A percentile compares a stretch with the other conserved stretches of the same genome.
phyloP scores from a whole-genome alignment of 768 basidiomycete genomes.

The Grammothele lineata region DNA sequence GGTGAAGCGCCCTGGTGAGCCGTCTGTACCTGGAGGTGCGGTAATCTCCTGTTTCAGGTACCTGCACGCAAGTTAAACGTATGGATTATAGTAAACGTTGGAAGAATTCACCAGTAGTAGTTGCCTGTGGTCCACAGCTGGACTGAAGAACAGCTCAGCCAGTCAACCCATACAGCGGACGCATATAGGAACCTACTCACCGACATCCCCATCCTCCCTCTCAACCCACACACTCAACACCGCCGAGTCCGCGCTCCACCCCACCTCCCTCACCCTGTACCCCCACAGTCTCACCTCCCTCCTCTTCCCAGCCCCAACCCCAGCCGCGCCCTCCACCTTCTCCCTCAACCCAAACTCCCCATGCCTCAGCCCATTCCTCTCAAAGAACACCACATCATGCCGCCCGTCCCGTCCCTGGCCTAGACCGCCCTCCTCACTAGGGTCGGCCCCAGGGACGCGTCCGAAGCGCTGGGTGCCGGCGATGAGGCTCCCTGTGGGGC shows the following conservation, averaged over 20 bases:
- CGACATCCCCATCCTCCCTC: slow-evolving; percentile 59
- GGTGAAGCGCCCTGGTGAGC: slow-evolving; percentile 53
- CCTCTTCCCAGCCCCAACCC: too few species aligned
- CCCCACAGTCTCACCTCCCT: too few species aligned
- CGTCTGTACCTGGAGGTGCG: slow-evolving; percentile 34
- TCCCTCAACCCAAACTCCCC: slow-evolving; percentile 76
- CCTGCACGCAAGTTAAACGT: too few species aligned
- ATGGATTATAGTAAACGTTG: too few species aligned
- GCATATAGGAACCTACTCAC: slow-evolving; percentile 38
- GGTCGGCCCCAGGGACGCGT: slow-evolving; percentile 52
- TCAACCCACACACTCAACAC: slow-evolving; percentile 86
- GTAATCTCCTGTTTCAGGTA: slow-evolving; percentile 90
- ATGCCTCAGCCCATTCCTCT: slow-evolving; percentile 90
- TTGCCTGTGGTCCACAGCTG: slow-evolving; percentile 95
- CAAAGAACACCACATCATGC: slow-evolving; percentile 91
- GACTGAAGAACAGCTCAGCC: slow-evolving; percentile 41
- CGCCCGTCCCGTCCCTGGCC: slow-evolving; percentile 53
- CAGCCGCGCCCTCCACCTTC: too few species aligned
- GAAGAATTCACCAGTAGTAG: slow-evolving; percentile 84
- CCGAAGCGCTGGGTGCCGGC: slow-evolving; percentile 81
- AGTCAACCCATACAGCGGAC: not conserved
- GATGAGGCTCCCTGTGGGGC: slow-evolving; percentile 85
- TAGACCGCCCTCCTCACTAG: slow-evolving; percentile 4
- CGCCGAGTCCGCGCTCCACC: slow-evolving; percentile 88
- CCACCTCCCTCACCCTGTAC: slow-evolving; percentile 69